Percentiles rank a stretch among this genome's conserved stretches.
phyloP scores from a whole-genome alignment of 768 basidiomycete genomes.

The Naganishia antarctica region DNA sequence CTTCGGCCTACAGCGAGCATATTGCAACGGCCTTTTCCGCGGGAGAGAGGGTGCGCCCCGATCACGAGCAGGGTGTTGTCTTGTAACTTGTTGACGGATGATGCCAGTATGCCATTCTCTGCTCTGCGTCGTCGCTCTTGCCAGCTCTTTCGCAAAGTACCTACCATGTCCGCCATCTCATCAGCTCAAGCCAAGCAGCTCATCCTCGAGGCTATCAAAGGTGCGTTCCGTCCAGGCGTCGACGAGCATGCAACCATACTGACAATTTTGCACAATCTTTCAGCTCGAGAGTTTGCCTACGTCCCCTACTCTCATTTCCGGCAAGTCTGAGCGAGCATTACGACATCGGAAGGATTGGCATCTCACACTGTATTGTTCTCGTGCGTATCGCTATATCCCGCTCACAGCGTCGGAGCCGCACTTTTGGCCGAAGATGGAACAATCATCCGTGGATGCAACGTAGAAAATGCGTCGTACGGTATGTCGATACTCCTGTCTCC shows the following conservation, averaged over 20 bases:
- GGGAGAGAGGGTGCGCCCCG: no score
- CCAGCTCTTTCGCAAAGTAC: no score
- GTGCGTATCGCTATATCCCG: background rate
- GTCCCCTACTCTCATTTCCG: conserved; percentile 84
- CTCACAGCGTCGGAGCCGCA: conserved; percentile 69
- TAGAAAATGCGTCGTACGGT: conserved; percentile 95
- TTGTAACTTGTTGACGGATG: no score
- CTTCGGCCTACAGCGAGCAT: no score
- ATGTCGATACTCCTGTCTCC: no score
- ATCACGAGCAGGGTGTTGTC: no score
- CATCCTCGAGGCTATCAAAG: conserved; percentile 5
- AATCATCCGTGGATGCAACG: conserved; percentile 78
- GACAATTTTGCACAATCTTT: background rate
- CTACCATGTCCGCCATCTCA: background rate
- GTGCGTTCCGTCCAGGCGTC: background rate
- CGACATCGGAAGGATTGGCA: background rate
- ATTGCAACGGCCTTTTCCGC: no score
- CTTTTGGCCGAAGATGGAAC: conserved; percentile 62
- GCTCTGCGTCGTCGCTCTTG: no score
- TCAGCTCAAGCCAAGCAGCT: background rate
- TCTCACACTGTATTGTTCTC: no score
- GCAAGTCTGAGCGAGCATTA: conserved; percentile 27
- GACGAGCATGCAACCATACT: no score
- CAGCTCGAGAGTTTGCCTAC: conserved; percentile 62
- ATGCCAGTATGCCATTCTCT: no score